Evolutionary conservation across 805 yeast genomes (phyloP).

Genomic region (Metschnikowia peoriensis): DNA sequence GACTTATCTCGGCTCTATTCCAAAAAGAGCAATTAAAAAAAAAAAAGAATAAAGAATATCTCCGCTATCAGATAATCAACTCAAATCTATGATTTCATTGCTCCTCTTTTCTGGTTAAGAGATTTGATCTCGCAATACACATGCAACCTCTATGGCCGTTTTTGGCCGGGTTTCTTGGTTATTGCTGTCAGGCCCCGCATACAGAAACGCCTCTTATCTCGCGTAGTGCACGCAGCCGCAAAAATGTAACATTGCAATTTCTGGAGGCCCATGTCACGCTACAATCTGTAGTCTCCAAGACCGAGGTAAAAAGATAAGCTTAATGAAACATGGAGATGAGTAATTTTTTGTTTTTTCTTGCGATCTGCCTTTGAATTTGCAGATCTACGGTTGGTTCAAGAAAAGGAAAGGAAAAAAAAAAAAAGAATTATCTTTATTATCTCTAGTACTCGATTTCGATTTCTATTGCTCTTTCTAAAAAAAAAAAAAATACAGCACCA

Average conservation of each 20-base stretch:
- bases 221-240: neutral
- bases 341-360: no score
- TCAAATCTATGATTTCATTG: neutral
- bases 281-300: neutral
- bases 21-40: no score
- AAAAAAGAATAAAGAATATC: no score
- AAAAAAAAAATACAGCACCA: no score
- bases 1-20: no score
- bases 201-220: neutral
- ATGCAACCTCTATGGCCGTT: neutral
- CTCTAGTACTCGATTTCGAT: no score
- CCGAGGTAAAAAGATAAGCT: neutral
- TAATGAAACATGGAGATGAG: neutral
- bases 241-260: conserved; percentile 4
- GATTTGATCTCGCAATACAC: neutral
- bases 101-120: neutral
- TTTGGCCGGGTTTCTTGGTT: neutral
- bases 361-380: no score
- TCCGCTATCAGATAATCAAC: neutral
- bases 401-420: no score
- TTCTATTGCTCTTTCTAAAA: no score
- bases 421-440: no score
- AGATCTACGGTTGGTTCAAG: no score
- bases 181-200: neutral
- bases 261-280: neutral